phyloP scores from a whole-genome alignment of 2,329 filamentous ascomycete genomes.

The Anthostomella pinea region DNA sequence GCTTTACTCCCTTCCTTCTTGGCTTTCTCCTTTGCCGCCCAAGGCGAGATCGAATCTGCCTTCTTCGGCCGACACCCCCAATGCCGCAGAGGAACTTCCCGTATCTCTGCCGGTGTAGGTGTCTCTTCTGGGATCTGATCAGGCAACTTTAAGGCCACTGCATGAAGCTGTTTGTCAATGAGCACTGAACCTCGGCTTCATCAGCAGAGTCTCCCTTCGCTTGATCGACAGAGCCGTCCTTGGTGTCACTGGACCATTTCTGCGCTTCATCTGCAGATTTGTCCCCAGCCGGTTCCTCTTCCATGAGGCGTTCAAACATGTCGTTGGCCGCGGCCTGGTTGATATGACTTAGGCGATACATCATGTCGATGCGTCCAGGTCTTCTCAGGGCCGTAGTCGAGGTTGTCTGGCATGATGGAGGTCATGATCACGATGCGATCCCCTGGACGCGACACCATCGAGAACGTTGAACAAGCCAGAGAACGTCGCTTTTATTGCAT shows the following conservation, averaged over 20 bases:
- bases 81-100: conserved; percentile 46
- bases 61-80: no score
- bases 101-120: conserved; percentile 49
- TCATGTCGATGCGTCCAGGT: conserved; percentile 65
- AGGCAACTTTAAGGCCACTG: conserved; percentile 54
- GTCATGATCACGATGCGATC: conserved; percentile 73
- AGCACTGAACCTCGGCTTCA: no score
- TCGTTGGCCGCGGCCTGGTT: conserved; percentile 40
- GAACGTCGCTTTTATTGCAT: conserved; percentile 42
- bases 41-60: no score
- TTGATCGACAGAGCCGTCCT: neutral
- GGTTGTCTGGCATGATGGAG: conserved; percentile 62
- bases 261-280: conserved; percentile 13
- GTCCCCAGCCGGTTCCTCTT: conserved; percentile 26
- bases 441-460: conserved; percentile 68
- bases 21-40: no score
- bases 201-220: no score
- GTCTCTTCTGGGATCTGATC: conserved; percentile 46
- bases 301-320: conserved; percentile 48
- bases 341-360: conserved; percentile 54
- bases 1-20: no score
- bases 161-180: conserved; percentile 30
- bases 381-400: conserved; percentile 64
- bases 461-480: conserved; percentile 68
- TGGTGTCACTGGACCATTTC: neutral